These are phyloP conservation scores for Paramecium bursaria DNA, from an alignment of 73 alveolate species.

Conservation along the genomic window DNA sequence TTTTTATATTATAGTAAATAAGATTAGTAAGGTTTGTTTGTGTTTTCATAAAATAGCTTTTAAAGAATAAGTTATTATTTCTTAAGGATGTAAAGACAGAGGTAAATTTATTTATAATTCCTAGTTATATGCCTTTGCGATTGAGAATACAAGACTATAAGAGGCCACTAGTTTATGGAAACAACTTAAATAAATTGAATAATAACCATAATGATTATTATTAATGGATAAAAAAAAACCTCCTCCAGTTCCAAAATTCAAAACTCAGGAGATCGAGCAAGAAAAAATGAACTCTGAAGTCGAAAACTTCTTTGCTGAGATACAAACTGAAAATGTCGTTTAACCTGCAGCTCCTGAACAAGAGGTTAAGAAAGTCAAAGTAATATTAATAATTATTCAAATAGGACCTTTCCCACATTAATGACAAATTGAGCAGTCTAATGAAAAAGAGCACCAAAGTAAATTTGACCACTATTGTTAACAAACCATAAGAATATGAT, in stretches of 20 bases:
- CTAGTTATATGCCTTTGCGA: too few species aligned
- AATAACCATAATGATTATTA: too few species aligned
- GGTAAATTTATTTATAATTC: too few species aligned
- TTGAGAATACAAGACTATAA: too few species aligned
- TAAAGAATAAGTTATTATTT: too few species aligned
- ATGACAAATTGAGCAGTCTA: constrained; percentile 27
- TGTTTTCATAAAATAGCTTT: too few species aligned
- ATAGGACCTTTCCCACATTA: not conserved
- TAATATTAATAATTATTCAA: not conserved
- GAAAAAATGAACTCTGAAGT: not conserved
- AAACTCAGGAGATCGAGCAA: not conserved
- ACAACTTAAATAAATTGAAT: too few species aligned
- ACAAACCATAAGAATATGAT: constrained; percentile 50
- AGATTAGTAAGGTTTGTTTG: too few species aligned
- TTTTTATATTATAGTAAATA: too few species aligned
- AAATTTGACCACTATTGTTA: not conserved
- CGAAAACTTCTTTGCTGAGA: constrained; percentile 17
- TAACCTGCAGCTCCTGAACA: constrained; percentile 8
- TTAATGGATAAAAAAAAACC: constrained; percentile 1
- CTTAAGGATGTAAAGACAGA: too few species aligned
- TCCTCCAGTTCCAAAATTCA: constrained; percentile 50
- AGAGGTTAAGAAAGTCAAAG: constrained; percentile 11
- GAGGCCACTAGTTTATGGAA: too few species aligned
- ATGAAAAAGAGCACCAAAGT: not conserved
- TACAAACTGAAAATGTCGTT: not conserved